Evolutionary conservation across 2,329 filamentous ascomycete species (phyloP).

Genomic region (Scedosporium boydii): DNA sequence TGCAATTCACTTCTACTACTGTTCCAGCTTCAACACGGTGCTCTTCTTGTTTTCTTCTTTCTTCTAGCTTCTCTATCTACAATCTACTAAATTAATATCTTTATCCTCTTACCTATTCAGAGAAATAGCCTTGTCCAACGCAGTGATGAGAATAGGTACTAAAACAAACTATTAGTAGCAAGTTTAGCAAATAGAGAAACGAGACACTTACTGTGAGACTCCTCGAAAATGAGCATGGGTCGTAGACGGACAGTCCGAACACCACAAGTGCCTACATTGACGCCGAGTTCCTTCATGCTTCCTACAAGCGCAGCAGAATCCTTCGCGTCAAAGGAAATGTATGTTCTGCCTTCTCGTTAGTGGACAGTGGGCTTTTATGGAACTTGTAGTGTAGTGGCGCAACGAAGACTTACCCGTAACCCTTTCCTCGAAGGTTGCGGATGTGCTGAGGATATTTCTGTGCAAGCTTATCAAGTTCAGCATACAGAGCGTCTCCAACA

Average conservation of each 20-base stretch:
- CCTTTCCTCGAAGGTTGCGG: conserved; percentile 66
- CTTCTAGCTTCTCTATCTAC: no score
- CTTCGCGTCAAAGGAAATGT: conserved; percentile 71
- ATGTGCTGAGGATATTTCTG: conserved; percentile 60
- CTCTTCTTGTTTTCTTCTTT: no score
- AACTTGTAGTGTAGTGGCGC: not conserved
- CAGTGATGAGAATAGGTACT: conserved; percentile 17
- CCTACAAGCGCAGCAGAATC: conserved; percentile 59
- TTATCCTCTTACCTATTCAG: not conserved
- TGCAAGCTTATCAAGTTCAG: conserved; percentile 52
- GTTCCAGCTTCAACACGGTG: no score
- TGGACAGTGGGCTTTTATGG: not conserved
- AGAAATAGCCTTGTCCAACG: conserved; percentile 16
- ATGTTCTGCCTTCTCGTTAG: conserved; percentile 35
- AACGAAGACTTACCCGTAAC: conserved; percentile 16
- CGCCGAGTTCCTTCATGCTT: conserved; percentile 60
- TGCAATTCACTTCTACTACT: no score
- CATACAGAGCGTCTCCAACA: conserved; percentile 60
- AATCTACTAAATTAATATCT: no score
- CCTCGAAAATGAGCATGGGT: conserved; percentile 76
- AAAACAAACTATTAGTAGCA: not conserved
- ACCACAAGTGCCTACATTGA: conserved; percentile 73
- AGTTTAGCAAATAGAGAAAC: not conserved
- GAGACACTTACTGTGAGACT: conserved; percentile 42
- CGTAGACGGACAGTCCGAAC: conserved; percentile 59